These are phyloP conservation scores for Microascus cirrosus DNA, from an alignment of 2,329 filamentous ascomycete species.

Conservation along the genomic window DNA sequence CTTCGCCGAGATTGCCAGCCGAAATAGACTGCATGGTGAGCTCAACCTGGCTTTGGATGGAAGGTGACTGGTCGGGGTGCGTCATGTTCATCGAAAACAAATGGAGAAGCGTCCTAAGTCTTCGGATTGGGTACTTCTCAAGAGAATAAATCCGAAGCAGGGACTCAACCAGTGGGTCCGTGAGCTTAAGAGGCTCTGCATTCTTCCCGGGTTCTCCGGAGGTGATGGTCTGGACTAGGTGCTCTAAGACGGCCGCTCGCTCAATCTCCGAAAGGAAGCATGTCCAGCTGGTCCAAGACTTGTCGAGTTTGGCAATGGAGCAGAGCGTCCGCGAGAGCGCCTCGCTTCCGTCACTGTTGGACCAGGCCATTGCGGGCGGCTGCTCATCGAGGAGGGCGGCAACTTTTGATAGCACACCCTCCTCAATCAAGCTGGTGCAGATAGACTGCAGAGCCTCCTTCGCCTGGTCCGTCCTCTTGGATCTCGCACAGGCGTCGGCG, in stretches of 20 bases:
- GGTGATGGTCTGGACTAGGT: constrained; percentile 41
- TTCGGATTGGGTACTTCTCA: constrained; percentile 38
- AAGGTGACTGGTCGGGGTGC: constrained; percentile 23
- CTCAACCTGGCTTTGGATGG: constrained; percentile 26
- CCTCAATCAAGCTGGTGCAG: constrained; percentile 48
- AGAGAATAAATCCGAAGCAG: constrained; percentile 37
- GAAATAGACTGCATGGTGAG: constrained; percentile 23
- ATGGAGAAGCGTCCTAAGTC: constrained; percentile 38
- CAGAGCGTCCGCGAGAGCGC: constrained; percentile 48
- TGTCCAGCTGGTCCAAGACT: constrained; percentile 45
- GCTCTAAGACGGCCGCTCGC: constrained; percentile 48
- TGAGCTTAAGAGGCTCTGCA: constrained; percentile 23
- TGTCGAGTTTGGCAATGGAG: constrained; percentile 47
- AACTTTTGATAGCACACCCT: constrained; percentile 44
- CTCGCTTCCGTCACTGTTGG: constrained; percentile 33
- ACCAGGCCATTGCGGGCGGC: constrained; percentile 43
- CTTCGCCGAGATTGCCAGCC: constrained; percentile 28
- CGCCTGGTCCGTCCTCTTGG: constrained; percentile 44
- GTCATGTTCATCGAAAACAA: constrained; percentile 38
- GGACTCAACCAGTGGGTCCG: constrained; percentile 32
- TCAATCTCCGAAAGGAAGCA: constrained; percentile 38
- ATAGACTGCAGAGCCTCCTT: constrained; percentile 47
- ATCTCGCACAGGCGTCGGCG: constrained; percentile 45
- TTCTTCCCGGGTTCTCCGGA: constrained; percentile 19
- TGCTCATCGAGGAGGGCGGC: constrained; percentile 33